Evolutionary conservation across 164 flowering plant species (phyloP).

Genomic region (Dillenia turbinata): DNA sequence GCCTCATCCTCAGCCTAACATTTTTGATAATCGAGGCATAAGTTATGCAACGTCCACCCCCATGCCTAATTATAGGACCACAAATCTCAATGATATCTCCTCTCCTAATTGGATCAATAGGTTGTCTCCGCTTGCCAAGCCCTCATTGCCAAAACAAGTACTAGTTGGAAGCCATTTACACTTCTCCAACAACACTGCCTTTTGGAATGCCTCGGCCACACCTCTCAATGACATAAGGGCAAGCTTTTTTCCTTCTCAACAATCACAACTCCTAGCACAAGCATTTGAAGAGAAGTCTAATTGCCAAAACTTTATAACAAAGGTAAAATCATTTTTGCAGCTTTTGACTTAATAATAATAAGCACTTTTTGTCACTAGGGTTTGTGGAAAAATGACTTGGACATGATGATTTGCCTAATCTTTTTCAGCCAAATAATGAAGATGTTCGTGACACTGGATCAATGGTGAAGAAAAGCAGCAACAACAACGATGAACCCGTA

Average conservation of each 20-base stretch:
- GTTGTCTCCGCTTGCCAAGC: slow-evolving; percentile 17
- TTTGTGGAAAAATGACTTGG: neutral
- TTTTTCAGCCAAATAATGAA: slow-evolving; percentile 22
- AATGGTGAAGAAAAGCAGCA: slow-evolving; percentile 25
- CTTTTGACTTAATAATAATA: neutral
- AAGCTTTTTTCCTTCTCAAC: slow-evolving; percentile 17
- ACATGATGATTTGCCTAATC: neutral
- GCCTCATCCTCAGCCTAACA: slow-evolving; percentile 21
- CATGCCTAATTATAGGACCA: neutral
- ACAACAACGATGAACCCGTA: slow-evolving; percentile 22
- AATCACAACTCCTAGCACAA: slow-evolving; percentile 21
- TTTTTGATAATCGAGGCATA: slow-evolving; percentile 19
- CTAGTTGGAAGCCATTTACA: slow-evolving; percentile 19
- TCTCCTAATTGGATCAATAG: slow-evolving; percentile 21
- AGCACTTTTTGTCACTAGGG: slow-evolving; percentile 2
- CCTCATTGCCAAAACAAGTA: slow-evolving; percentile 23
- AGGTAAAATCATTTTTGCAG: slow-evolving; percentile 30
- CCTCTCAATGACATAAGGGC: slow-evolving; percentile 12
- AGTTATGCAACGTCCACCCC: slow-evolving; percentile 13
- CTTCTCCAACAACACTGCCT: slow-evolving; percentile 38
- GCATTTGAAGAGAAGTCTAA: slow-evolving; percentile 34
- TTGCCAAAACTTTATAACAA: slow-evolving; percentile 27
- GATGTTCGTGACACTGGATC: slow-evolving; percentile 17
- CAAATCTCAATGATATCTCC: slow-evolving; percentile 15
- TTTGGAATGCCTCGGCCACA: slow-evolving; percentile 32